phyloP scores from a whole-genome alignment of 179 eudicot genomes.

The Silene noctiflora region DNA sequence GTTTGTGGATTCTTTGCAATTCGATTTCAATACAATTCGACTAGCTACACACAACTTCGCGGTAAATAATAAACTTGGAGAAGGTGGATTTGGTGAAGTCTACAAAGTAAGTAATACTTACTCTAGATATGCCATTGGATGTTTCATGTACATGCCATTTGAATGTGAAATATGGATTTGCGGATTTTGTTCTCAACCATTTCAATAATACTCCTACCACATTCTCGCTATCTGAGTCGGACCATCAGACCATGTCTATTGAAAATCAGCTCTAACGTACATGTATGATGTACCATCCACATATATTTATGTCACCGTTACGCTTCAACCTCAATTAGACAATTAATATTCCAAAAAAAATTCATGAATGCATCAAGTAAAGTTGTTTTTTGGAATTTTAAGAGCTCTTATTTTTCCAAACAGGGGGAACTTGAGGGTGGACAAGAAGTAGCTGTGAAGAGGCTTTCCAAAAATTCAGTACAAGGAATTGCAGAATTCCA shows the following conservation, averaged over 20 bases:
- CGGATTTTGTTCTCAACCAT: neutral
- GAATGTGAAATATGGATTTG: neutral
- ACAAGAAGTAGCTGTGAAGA: conserved; percentile 29
- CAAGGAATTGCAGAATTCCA: conserved; percentile 27
- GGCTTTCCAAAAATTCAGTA: conserved; percentile 20
- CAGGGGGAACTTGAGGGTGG: conserved; percentile 19
- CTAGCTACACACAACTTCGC: conserved; percentile 28
- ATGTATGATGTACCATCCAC: no score
- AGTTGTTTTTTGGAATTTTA: neutral
- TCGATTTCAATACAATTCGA: conserved; percentile 18
- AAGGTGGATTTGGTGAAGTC: conserved; percentile 22
- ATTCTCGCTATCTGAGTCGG: no score
- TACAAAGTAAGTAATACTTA: conserved; percentile 12
- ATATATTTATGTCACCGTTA: no score
- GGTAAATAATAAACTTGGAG: conserved; percentile 20
- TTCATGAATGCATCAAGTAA: neutral
- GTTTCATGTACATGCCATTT: no score
- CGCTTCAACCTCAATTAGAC: neutral
- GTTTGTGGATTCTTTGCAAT: conserved; percentile 21
- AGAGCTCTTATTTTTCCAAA: neutral
- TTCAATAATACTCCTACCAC: no score
- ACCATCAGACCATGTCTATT: no score
- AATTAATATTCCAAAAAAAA: no score
- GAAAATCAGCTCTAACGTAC: no score
- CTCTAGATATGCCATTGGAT: neutral